Percentiles rank a stretch among this genome's conserved stretches.
These are phyloP conservation scores for Naganishia friedmannii DNA, from an alignment of 768 basidiomycete genomes.

Conservation along the genomic window DNA sequence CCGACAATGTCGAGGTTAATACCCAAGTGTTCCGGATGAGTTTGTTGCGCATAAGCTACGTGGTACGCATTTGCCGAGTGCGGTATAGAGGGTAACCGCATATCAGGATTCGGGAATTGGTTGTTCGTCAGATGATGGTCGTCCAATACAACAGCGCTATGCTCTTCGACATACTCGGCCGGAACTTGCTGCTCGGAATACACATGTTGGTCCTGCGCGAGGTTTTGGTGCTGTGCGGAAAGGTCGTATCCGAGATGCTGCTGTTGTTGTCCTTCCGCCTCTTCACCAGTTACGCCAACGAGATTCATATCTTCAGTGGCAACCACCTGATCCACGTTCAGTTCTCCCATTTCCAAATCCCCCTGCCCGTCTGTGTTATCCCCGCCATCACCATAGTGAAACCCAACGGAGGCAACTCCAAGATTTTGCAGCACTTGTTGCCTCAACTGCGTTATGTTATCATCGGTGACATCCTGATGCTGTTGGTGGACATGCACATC, in stretches of 20 bases:
- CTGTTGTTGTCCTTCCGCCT: constrained; percentile 12
- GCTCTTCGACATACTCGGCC: constrained; percentile 16
- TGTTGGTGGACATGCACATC: constrained; percentile 5
- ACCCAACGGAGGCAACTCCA: background rate
- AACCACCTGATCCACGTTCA: constrained; percentile 20
- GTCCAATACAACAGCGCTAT: constrained; percentile 2
- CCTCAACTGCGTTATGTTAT: background rate
- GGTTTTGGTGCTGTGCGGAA: constrained; percentile 4
- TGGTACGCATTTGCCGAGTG: constrained; percentile 15
- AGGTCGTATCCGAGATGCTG: constrained; percentile 19
- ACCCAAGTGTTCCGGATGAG: constrained; percentile 12
- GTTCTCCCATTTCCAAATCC: constrained; percentile 9
- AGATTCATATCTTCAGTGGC: constrained; percentile 7
- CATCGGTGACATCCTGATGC: constrained; percentile 16
- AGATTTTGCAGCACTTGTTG: constrained; percentile 8
- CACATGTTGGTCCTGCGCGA: constrained; percentile 20
- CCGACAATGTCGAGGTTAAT: constrained; percentile 16
- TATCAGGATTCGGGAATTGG: constrained; percentile 21
- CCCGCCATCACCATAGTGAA: background rate
- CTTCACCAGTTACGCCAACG: constrained; percentile 7
- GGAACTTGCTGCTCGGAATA: constrained; percentile 16
- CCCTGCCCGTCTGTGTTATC: constrained; percentile 7
- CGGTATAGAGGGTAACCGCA: constrained; percentile 14
- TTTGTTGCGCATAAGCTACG: constrained; percentile 7
- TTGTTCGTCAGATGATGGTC: constrained; percentile 20